Base-by-base conservation (phyloP, 148 eudicot genomes). In the Euryodendron excelsum region DNA sequence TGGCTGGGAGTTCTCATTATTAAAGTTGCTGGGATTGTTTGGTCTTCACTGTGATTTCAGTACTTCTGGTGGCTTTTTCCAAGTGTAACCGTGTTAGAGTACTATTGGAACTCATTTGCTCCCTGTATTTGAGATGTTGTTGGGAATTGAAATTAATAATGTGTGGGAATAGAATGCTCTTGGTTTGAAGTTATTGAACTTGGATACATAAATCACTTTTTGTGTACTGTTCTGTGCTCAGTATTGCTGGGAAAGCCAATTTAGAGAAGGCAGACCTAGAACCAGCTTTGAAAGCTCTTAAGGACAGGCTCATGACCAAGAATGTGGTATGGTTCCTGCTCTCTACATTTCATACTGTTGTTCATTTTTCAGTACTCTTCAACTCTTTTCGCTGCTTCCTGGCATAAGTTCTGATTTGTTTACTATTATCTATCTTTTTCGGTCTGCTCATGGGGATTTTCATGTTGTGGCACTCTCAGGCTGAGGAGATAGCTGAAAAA, bases 401-500 rank as follows among this genome's bases (percentile, higher is more conserved):
- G 4, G 1, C 13, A 5, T 44, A 50, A 31, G 67, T 65, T 79
- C n/a, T 80, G 28, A 17, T 8, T 74, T 17, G 27, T 33, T 13
- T 28, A 27, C 14, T 73, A n/a, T 55, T 68, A 21, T 39, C 8
- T 25, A 50, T 67, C 6, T 4, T 74, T 37, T 39, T 21, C 7
- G 13, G 33, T 4, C 27, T 31, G 8, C 27, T 13, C 27, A 28
- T 62, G 18, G 67, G 18, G 21, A 62, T 62, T 62, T 15, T 62
- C 20, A 62, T 62, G 20, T 30, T 62, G 27, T 62, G 67, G 18
- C 36, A 28, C 20, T 62, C 77, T 73, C 84, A 94, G 94, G 98
- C 97, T 65, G 98, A 94, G 82, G 98, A 94, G 84, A 94, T 94
- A 74, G 95, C 98, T 74, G 95, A 91, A 84, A 94, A 94, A 59